Base-by-base conservation (phyloP, 2,329 filamentous ascomycete species). In the Talaromyces sp. region DNA sequence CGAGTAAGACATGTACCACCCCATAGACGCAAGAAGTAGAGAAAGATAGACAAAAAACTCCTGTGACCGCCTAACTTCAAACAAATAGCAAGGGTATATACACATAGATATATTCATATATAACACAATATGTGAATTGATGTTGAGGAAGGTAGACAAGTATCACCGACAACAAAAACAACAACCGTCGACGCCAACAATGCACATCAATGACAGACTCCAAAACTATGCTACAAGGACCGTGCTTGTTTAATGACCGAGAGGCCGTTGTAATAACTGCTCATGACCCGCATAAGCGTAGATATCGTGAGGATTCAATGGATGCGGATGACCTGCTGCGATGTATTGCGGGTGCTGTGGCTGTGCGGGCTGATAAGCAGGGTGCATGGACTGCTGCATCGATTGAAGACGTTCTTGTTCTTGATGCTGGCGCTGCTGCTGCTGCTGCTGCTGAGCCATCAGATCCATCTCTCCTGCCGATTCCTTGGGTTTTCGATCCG, bases 311-410 rank as follows among this genome's bases (percentile, higher is more conserved):
- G 62, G 22, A 27, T 50, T 56, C 49, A 61, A n/a, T 8, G 52
- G 16, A 47, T 57, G 61, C 16, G 56, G 41, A 52, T 60, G 64
- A 9, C 70, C 70, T 27, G 68, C 57, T 41, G 71, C 68, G 54
- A 70, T 70, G 41, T 68, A 68, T 19, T 70, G 70, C 8, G 71
- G 66, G 19, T 63, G 41, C n/a, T 63, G 71, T 62, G 5, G 60
- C 31, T 58, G 61, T 24, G 63, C 60, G 3, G 39, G 60, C 24
- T 59, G 64, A 11, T 49, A 39, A 35, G 62, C n/a, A 27, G 62
- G 52, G 68, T 73, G 56, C 68, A 66, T 31, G 62, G 68, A 8
- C 63, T 60, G 45, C 50, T 69, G 59, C 43, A 67, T 63, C 57
- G 64, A 58, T 10, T 63, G 66, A 11, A 58, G 37, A 0, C 57